Base-by-base conservation (phyloP, 805 yeast species). In the Ogataea henricii region DNA sequence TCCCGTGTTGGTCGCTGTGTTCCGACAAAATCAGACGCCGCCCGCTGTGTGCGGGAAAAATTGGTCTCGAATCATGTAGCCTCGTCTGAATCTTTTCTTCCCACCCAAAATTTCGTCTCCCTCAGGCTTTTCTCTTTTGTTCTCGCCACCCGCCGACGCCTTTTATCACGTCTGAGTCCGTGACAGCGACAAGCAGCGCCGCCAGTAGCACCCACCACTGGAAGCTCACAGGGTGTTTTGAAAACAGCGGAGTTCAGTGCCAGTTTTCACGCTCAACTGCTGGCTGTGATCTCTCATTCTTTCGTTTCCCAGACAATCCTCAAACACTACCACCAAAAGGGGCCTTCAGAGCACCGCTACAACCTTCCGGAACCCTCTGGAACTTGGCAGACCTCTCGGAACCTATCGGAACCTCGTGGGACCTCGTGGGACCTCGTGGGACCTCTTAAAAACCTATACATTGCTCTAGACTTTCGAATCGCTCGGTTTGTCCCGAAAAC, bases 31-130 rank as follows among this genome's bases (percentile, higher is more conserved):
- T n/a, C n/a, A n/a, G n/a, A n/a, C n/a, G n/a, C 26, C 26, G 26
- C 26, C 13, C 30, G n/a, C 30, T 27, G 10, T 27, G 10, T 4
- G 30, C 30, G 30, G n/a, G 34, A 30, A 30, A 30, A 30, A n/a
- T 30, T 30, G 34, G 18, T 30, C 34, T 30, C 34, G 34, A 30
- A 30, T 30, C 34, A 30, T 30, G 34, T 30, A 4, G 34, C 34
- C 34, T 17, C 12, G 18, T 30, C n/a, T 17, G 34, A 30, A 30
- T 30, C 34, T 30, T 30, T 30, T 30, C 34, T 13, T 4, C 18
- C 34, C 34, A 30, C 18, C 18, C 18, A 30, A 30, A 30, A n/a
- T n/a, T 30, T 30, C 34, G 34, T n/a, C 34, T 14, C 6, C 18
- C 34, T 30, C 34, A 30, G 16, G 18, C 34, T 30, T 30, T 30